Conservation (phyloP, 1,139 yeast species). For the Scheffersomyces segobiensis region DNA sequence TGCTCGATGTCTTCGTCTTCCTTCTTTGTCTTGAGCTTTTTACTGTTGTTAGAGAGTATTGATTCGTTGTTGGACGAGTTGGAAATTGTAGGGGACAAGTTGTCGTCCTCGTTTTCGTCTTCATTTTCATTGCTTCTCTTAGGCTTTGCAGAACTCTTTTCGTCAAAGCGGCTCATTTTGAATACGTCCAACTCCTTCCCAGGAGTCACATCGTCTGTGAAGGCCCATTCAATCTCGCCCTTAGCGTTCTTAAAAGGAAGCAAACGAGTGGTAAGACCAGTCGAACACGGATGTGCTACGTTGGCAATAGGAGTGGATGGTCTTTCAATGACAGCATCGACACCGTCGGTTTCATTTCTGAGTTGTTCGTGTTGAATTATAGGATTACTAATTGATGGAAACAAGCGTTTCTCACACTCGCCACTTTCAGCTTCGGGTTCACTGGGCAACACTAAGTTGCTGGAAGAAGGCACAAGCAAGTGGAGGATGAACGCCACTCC, state of each 20-base stretch:
- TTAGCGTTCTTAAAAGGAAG: slow-evolving; percentile 51
- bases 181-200: slow-evolving; percentile 31
- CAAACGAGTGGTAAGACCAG: slow-evolving; percentile 47
- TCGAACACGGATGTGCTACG: slow-evolving; percentile 46
- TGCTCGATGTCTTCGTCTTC: slow-evolving; percentile 15
- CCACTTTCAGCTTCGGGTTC: slow-evolving; percentile 7
- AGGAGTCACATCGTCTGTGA: slow-evolving; percentile 40
- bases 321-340: neutral
- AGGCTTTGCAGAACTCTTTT: slow-evolving; percentile 2
- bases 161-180: slow-evolving; percentile 15
- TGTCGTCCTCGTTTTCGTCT: slow-evolving; percentile 9
- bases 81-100: slow-evolving; percentile 53
- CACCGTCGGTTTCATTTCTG: neutral
- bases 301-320: slow-evolving; percentile 6
- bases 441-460: slow-evolving; percentile 7
- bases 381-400: slow-evolving; percentile 18
- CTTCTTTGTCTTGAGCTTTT: slow-evolving; percentile 9
- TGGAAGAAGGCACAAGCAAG: slow-evolving; percentile 8
- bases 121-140: slow-evolving; percentile 6
- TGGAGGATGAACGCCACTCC: slow-evolving; percentile 12
- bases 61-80: slow-evolving; percentile 40
- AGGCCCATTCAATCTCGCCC: slow-evolving; percentile 62
- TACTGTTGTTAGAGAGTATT: slow-evolving; percentile 19
- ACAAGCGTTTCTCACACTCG: slow-evolving; percentile 9
- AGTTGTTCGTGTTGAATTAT: slow-evolving; percentile 1